Conservation (phyloP, 2,329 filamentous ascomycete genomes). For the Colletotrichum abscissum region DNA sequence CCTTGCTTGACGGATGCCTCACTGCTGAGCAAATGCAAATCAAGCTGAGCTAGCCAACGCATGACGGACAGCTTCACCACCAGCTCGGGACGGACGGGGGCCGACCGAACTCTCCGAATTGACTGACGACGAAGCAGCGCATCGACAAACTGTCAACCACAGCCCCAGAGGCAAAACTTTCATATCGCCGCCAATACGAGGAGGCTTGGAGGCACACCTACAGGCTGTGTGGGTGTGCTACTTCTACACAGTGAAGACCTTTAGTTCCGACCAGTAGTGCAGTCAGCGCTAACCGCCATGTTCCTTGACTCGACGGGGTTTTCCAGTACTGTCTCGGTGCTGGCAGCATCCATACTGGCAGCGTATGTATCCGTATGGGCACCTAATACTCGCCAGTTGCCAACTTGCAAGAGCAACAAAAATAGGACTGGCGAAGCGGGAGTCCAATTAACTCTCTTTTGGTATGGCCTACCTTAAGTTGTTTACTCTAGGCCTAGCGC, state of each 20-base stretch:
- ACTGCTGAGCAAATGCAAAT: neutral
- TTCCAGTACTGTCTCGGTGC: neutral
- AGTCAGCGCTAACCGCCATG: neutral
- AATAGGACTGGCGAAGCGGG: constrained; percentile 18
- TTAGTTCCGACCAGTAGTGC: neutral
- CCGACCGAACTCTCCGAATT: neutral
- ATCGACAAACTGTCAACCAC: neutral
- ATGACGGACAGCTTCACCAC: neutral
- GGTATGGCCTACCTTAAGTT: constrained; percentile 16
- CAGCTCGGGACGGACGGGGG: neutral
- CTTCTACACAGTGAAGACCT: neutral
- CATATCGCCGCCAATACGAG: neutral
- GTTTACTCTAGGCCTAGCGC: constrained; percentile 11
- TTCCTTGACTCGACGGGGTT: neutral
- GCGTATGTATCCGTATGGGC: too few relatives aligned
- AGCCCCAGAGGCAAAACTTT: neutral
- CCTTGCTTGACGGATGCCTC: neutral
- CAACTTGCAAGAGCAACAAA: constrained; percentile 6
- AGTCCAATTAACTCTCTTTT: constrained; percentile 32
- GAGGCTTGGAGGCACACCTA: neutral
- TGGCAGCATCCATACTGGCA: neutral
- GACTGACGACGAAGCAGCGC: neutral
- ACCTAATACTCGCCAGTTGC: neutral
- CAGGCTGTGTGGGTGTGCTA: neutral
- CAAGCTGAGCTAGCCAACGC: neutral